Conservation (phyloP, 352 stramenopile genomes). For the Globisporangium polare region DNA sequence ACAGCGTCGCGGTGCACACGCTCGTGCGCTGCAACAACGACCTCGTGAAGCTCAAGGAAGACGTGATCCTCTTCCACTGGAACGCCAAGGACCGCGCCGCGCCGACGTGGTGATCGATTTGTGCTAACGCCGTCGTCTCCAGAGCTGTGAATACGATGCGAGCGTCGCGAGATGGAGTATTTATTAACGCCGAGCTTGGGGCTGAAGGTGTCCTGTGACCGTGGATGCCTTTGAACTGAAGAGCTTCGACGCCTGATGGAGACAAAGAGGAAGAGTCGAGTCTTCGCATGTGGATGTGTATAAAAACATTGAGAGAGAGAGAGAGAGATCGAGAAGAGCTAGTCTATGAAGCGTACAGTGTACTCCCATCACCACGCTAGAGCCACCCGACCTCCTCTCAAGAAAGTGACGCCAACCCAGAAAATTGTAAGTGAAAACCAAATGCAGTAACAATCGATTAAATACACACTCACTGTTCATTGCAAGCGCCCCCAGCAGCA, state of each 20-base stretch:
- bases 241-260: neutral
- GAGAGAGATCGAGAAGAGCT: neutral
- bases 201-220: neutral
- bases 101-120: conserved; percentile 25
- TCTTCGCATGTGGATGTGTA: conserved; percentile 1
- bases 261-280: neutral
- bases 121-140: neutral
- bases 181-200: neutral
- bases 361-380: neutral
- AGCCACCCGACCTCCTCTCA: neutral
- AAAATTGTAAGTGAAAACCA: neutral
- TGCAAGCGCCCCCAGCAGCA: neutral
- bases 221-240: neutral
- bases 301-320: neutral
- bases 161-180: neutral
- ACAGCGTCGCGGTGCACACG: conserved; percentile 66
- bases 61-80: conserved; percentile 85
- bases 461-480: neutral
- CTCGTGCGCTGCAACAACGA: conserved; percentile 75
- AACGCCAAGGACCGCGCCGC: conserved; percentile 66
- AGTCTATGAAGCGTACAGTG: neutral
- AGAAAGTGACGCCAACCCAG: neutral
- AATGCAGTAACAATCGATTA: neutral
- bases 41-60: conserved; percentile 81
- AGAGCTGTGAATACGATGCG: neutral